Conservation (phyloP, 768 basidiomycete genomes). For the Psilocybe subaeruginosa region DNA sequence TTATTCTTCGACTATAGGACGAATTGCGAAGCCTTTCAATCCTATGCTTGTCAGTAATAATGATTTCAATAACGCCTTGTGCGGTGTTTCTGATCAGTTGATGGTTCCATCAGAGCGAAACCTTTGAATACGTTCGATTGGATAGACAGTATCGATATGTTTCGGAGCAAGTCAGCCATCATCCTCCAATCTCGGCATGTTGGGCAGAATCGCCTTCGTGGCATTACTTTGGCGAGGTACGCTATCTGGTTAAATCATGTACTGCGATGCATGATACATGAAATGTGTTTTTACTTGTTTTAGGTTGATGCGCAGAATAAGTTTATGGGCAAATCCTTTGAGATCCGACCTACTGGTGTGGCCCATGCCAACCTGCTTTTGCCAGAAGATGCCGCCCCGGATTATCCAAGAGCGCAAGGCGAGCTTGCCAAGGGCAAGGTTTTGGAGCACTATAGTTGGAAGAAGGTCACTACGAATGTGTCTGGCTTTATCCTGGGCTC, state of each 20-base stretch:
- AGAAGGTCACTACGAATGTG: conserved; percentile 89
- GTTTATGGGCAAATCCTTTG: conserved; percentile 96
- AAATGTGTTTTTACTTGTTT: background rate
- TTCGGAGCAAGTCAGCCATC: conserved; percentile 97
- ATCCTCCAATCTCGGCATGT: conserved; percentile 95
- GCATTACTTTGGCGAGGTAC: conserved; percentile 89
- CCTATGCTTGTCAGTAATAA: conserved; percentile 77
- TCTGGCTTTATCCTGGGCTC: conserved; percentile 93
- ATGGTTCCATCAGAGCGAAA: conserved; percentile 64
- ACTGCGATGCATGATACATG: background rate
- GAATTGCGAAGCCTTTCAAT: conserved; percentile 97
- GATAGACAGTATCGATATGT: conserved; percentile 92
- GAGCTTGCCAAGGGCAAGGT: conserved; percentile 52
- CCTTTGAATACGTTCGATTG: conserved; percentile 89
- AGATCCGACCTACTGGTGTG: conserved; percentile 94
- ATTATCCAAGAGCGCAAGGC: conserved; percentile 62
- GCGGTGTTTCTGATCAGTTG: background rate
- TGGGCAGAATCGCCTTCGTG: conserved; percentile 90
- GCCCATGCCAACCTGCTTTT: conserved; percentile 86
- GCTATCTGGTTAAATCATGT: conserved; percentile 6
- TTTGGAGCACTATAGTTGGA: conserved; percentile 93
- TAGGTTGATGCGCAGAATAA: conserved; percentile 96
- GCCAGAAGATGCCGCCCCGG: conserved; percentile 63
- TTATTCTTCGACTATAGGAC: conserved; percentile 94
- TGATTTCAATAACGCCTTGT: background rate